These are phyloP conservation scores for Kandelia obovata DNA, from an alignment of 345 rosid species.

Conservation along the genomic window DNA sequence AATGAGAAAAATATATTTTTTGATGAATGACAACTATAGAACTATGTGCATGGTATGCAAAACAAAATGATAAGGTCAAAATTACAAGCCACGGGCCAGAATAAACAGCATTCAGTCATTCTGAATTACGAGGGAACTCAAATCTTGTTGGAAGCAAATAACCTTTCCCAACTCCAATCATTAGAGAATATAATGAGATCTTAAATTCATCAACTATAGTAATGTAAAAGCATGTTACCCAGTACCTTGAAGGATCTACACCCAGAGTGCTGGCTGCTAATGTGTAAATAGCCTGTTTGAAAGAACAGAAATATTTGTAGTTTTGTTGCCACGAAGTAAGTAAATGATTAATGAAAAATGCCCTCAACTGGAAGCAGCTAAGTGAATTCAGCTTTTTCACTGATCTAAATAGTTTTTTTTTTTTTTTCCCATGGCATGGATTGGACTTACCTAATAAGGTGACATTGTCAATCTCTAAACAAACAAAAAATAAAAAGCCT, in stretches of 20 bases:
- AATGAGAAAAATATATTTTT: neutral
- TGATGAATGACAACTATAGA: neutral
- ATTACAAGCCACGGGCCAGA: neutral
- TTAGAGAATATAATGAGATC: neutral
- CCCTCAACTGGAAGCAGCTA: no score
- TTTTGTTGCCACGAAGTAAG: neutral
- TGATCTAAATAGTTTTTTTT: no score
- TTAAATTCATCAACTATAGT: neutral
- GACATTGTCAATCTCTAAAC: no score
- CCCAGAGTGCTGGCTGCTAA: conserved; percentile 82
- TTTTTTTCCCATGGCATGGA: no score
- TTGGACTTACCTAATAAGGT: no score
- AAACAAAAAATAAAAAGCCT: no score
- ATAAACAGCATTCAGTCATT: neutral
- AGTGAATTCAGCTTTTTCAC: no score
- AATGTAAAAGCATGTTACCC: neutral
- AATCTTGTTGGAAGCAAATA: neutral
- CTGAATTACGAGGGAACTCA: neutral
- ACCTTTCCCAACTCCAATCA: conserved; percentile 2
- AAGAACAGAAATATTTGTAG: conserved; percentile 6
- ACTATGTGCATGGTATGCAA: neutral
- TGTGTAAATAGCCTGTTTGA: conserved; percentile 69
- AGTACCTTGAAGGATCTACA: conserved; percentile 88
- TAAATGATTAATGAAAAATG: neutral
- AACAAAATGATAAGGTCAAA: neutral